Base-by-base conservation (phyloP, 164 flowering plant genomes). In the Buxus sempervirens region DNA sequence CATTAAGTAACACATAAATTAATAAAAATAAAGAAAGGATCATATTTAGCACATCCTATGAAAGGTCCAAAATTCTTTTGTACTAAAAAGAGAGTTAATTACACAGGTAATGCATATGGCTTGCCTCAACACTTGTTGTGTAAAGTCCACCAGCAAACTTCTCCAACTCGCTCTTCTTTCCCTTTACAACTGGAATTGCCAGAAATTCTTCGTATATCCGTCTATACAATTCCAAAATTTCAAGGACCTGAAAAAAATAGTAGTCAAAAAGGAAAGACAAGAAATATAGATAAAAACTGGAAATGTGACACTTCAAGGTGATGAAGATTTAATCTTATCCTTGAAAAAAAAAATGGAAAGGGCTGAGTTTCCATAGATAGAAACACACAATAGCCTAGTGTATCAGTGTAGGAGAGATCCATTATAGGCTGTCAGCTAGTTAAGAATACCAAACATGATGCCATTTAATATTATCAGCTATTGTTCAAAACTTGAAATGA, bases 81-180 rank as follows among this genome's bases (percentile, higher is more conserved):
- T 36, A 68, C 26, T 16, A n/a, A 23, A 20, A 5, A 19, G 26
- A 45, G 1, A 19, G 26, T 15, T 49, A 19, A 73, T 12, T 22
- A 12, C 27, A 21, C 66, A 54, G 14, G 54, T 21, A 28, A 12
- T 9, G 10, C 73, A 90, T n/a, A n/a, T n/a, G n/a, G n/a, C n/a
- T n/a, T n/a, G n/a, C 99, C 97, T 95, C 99, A 67, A 92, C 96
- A 76, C 88, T 92, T 48, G 98, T 93, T 15, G 98, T 95, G 78
- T 92, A 92, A 54, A 88, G 88, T n/a, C 98, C 99, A 66, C 99
- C 99, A 68, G 99, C 99, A 82, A 95, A 93, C 81, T 95, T 95
- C 79, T 96, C 99, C 65, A 79, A 63, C 79, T 96, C 98, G 78
- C 96, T 96, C 76, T 93, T 96, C 73, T 82, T 89, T 18, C 98